Conservation (phyloP, 2,329 filamentous ascomycete species). For the Claviceps maximensis region DNA sequence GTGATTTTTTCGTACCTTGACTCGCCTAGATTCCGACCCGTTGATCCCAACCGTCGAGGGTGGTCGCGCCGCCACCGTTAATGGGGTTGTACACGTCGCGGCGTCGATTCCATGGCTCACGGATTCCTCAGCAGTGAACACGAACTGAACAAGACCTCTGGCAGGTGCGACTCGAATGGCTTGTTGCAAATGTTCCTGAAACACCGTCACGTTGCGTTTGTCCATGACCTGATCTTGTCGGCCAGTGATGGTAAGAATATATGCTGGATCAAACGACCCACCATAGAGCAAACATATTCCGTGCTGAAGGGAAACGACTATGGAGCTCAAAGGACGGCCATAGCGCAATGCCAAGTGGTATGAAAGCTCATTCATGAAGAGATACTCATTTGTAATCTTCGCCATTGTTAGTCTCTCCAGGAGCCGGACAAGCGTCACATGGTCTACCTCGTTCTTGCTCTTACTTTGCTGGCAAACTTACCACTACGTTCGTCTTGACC, state of each 20-base stretch:
- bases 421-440: not conserved
- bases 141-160: conserved; percentile 62
- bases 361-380: conserved; percentile 60
- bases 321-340: conserved; percentile 56
- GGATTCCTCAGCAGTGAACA: conserved; percentile 56
- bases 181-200: conserved; percentile 64
- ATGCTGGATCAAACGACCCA: conserved; percentile 65
- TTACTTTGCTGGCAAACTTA: conserved; percentile 5
- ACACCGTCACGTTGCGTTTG: conserved; percentile 63
- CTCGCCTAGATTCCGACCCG: not conserved
- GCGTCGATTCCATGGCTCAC: conserved; percentile 60
- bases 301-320: conserved; percentile 66
- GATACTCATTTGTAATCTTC: conserved; percentile 62
- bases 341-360: conserved; percentile 63
- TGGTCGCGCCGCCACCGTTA: not conserved
- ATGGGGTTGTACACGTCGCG: conserved; percentile 41
- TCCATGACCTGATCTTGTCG: conserved; percentile 58
- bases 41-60: not conserved
- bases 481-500: conserved; percentile 21
- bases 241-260: conserved; percentile 61
- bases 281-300: conserved; percentile 62
- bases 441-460: too few species aligned
- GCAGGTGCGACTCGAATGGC: conserved; percentile 51
- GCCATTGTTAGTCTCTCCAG: not conserved
- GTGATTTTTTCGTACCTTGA: not conserved